phyloP scores from a whole-genome alignment of 2,329 filamentous ascomycete genomes.

The Colletotrichum sp. region DNA sequence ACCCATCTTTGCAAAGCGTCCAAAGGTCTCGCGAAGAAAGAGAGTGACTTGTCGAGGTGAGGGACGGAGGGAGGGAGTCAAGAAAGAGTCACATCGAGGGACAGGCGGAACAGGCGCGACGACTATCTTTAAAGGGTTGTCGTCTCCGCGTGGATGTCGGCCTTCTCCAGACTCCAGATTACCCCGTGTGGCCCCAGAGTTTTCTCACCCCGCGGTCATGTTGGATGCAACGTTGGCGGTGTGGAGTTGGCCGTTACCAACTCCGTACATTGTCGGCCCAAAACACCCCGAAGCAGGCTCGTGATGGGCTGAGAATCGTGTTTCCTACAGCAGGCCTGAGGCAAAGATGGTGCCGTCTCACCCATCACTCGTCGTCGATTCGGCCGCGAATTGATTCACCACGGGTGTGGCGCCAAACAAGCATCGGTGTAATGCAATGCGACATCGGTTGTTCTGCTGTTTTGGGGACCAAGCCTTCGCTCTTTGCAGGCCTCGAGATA shows the following conservation, averaged over 20 bases:
- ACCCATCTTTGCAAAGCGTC: not conserved
- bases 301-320: not conserved
- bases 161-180: slow-evolving; percentile 4
- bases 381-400: not conserved
- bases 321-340: not conserved
- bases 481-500: not conserved
- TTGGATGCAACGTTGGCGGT: not conserved
- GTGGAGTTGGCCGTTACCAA: not conserved
- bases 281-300: not conserved
- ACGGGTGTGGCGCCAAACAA: not conserved
- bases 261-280: not conserved
- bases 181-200: slow-evolving; percentile 2
- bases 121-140: not conserved
- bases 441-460: not conserved
- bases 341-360: not conserved
- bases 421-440: slow-evolving; percentile 7
- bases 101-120: not conserved
- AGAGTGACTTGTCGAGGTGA: not conserved
- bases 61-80: not conserved
- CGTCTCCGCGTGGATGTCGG: not conserved
- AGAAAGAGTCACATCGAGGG: not conserved
- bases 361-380: not conserved
- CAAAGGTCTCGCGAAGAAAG: not conserved
- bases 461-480: not conserved
- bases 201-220: not conserved